Evolutionary conservation across 1,284 basidiomycete genomes (phyloP), one percentile per base, ranked within the genome.

Genomic region (Athelia psychrophila): DNA sequence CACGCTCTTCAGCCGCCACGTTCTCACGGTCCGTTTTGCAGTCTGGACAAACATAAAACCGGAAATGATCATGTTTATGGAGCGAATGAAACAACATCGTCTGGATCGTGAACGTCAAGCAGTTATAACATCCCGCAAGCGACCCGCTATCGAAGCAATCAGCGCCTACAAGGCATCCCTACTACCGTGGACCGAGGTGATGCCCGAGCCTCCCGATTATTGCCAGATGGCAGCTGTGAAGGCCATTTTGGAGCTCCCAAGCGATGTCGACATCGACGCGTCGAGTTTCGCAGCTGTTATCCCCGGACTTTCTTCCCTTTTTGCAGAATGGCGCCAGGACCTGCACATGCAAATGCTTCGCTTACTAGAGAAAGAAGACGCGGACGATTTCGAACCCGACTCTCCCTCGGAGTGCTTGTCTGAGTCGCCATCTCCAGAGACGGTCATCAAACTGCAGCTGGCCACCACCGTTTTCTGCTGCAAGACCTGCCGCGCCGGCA

Each of bases 121-220:
- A 2, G 33, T 65, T 4, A 38, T 65, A 6, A 58, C 56, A 13
- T 33, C 53, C 18, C 63, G 68, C 2, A 60, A 61, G 25, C 32
- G 36, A 8, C 16, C 51, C 10, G 57, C 64, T 19, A 52, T 62
- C 18, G 45, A 55, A 0, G 55, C 55, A 1, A 70, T 67, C 58
- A 47, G 57, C 20, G 27, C 49, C 13, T 68, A 63, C 54, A 58
- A 61, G n/a, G 27, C 47, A 24, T 46, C 49, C 30, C 57, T 56
- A 24, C 44, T 60, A 1, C 35, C 47, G 12, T 33, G 56, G 2
- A 45, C 54, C 27, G 51, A 51, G 9, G 55, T 64, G 40, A 53
- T 68, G 50, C 70, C 70, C 8, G 58, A 55, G 32, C 57, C 56
- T 3, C 60, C 62, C 8, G 68, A 71, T 50, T 51, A 70, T 22